Evolutionary conservation across 2,329 filamentous ascomycete species (phyloP).

Genomic region (Fusarium sp.): DNA sequence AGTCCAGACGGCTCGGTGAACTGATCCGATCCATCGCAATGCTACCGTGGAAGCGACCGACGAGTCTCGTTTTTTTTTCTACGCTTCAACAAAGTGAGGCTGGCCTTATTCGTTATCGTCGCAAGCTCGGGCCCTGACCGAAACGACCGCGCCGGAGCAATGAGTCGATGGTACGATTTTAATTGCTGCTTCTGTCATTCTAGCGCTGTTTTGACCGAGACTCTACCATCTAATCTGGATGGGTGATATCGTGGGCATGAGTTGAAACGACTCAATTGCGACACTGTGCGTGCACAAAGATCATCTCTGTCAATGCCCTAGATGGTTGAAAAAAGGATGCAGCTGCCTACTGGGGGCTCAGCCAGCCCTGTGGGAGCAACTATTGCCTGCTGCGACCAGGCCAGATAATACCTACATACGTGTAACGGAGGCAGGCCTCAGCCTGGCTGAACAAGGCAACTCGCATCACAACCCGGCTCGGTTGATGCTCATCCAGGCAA

Average conservation of each 20-base stretch:
- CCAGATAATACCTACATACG: too few relatives aligned
- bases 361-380: constrained; percentile 31
- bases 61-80: too few relatives aligned
- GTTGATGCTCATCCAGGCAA: neutral
- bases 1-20: constrained; percentile 30
- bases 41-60: constrained; percentile 20
- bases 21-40: constrained; percentile 22
- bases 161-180: constrained; percentile 39
- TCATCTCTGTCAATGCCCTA: constrained; percentile 5
- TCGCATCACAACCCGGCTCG: too few relatives aligned
- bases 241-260: constrained; percentile 11
- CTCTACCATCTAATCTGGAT: too few relatives aligned
- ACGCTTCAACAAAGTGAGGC: too few relatives aligned
- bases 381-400: constrained; percentile 17
- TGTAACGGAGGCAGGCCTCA: constrained; percentile 25
- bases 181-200: neutral
- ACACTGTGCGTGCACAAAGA: constrained; percentile 29
- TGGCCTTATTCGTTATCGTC: constrained; percentile 27
- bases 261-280: constrained; percentile 7
- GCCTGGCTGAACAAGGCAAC: constrained; percentile 18
- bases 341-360: constrained; percentile 35
- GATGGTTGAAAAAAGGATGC: constrained; percentile 19
- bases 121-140: constrained; percentile 33
- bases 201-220: too few relatives aligned
- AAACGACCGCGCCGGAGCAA: constrained; percentile 1